phyloP scores from a whole-genome alignment of 2,329 filamentous ascomycete genomes.

The Diaporthe citriasiana region DNA sequence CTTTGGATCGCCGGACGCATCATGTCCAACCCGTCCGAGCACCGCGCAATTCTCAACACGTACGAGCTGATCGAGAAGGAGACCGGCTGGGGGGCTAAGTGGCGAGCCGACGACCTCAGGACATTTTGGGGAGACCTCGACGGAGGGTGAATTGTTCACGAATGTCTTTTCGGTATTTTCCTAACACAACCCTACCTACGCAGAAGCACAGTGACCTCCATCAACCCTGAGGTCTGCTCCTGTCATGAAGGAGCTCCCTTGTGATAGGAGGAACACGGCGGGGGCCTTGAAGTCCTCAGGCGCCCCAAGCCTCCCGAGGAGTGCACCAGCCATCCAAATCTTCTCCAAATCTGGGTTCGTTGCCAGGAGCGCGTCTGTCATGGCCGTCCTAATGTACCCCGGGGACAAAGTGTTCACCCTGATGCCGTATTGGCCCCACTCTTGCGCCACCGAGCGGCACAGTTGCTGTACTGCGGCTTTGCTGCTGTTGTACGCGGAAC shows the following conservation, averaged over 20 bases:
- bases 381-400: constrained; percentile 65
- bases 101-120: constrained; percentile 27
- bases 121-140: constrained; percentile 31
- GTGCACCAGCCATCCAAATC: constrained; percentile 66
- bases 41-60: constrained; percentile 35
- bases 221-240: constrained; percentile 70
- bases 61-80: constrained; percentile 33
- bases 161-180: constrained; percentile 5
- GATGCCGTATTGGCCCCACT: constrained; percentile 74
- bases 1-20: constrained; percentile 69
- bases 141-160: constrained; percentile 1
- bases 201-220: constrained; percentile 64
- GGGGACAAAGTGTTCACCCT: constrained; percentile 77
- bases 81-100: constrained; percentile 28
- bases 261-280: constrained; percentile 69
- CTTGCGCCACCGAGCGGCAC: constrained; percentile 70
- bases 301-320: constrained; percentile 66
- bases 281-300: constrained; percentile 72
- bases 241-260: constrained; percentile 71
- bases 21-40: constrained; percentile 64
- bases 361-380: constrained; percentile 58
- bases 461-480: constrained; percentile 74
- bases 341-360: constrained; percentile 64
- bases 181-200: constrained; percentile 44
- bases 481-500: constrained; percentile 74